Conservation (phyloP, 306 rosid genomes). For the Trifolium dubium region DNA sequence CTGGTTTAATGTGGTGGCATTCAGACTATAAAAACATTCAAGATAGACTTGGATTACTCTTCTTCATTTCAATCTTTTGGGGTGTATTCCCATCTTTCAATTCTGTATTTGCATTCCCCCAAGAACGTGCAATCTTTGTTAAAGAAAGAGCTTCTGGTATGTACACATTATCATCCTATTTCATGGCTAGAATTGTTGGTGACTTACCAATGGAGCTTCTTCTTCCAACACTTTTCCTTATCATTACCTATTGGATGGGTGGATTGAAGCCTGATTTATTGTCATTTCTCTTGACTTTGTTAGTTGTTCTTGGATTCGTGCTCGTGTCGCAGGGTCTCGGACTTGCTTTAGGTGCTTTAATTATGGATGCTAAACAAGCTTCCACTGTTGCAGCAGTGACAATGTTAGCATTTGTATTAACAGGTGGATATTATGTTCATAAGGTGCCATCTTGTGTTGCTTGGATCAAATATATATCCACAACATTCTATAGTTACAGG, state of each 20-base stretch:
- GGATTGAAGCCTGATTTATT: conserved; percentile 65
- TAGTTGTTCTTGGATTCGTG: conserved; percentile 70
- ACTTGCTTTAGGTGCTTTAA: conserved; percentile 80
- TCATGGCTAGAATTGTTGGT: conserved; percentile 79
- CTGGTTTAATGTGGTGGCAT: conserved; percentile 98
- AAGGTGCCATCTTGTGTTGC: conserved; percentile 71
- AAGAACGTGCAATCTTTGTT: conserved; percentile 77
- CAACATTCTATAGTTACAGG: conserved; percentile 75
- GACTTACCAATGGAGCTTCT: conserved; percentile 93
- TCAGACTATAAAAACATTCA: conserved; percentile 69
- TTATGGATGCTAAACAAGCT: conserved; percentile 94
- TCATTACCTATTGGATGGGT: conserved; percentile 80
- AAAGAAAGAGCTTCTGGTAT: conserved; percentile 87
- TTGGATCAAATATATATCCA: conserved; percentile 82
- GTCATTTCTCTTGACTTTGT: conserved; percentile 59
- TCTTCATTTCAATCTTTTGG: conserved; percentile 93
- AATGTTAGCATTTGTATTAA: conserved; percentile 85
- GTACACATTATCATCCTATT: conserved; percentile 82
- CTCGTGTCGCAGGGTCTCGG: conserved; percentile 95
- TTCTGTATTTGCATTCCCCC: conserved; percentile 84
- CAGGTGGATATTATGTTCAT: conserved; percentile 91
- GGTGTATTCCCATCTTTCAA: conserved; percentile 92
- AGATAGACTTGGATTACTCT: conserved; percentile 89
- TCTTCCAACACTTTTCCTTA: conserved; percentile 78
- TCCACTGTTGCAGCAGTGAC: conserved; percentile 81